Base-by-base conservation (phyloP, 202 grass and related monocot species). In the Schoenoplectus triqueter region DNA sequence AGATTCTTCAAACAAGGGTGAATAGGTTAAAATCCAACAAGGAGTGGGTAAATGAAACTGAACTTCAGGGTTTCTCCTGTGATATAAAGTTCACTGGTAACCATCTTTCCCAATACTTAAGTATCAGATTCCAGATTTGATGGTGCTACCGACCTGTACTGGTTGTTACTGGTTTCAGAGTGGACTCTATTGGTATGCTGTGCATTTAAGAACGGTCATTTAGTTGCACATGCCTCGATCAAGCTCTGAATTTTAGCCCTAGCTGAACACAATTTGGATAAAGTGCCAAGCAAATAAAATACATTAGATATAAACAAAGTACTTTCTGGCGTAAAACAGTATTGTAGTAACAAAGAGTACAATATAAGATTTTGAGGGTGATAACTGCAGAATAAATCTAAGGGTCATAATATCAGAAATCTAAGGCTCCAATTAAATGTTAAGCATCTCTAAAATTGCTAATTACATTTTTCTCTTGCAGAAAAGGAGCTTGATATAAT, bases 1-100 rank as follows among this genome's bases (percentile, higher is more conserved):
- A 97, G 66, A 93, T 97, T 73, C 95, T 97, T 20, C 95, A 95
- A 67, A 95, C 95, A 65, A 92, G 95, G 76, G 95, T 95, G 9
- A 97, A 97, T 61, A 76, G 95, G 41, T 92, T 86, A 19, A 97
- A 97, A 85, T 94, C 95, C 70, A 84, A 93, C 86, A 98, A 98
- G 86, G 47, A 90, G 69, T 93, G 89, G 92, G 84, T 98, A 40
- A 88, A 89, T 47, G 76, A 95, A 83, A 84, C 88, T 10, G 92
- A 95, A 57, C 86, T 98, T 84, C 66, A 20, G 44, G 91, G 95
- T 31, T 93, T 92, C 87, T 98, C 95, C 42, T 98, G 95, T 19
- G 91, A 95, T 82, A 87, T 98, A 63, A 90, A 92, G 83, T 98
- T 98, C 75, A 92, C 91, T 19, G 95, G 92, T 95, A 64, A 87